phyloP scores from a whole-genome alignment of 768 basidiomycete genomes.

The Pleurotus tuoliensis region DNA sequence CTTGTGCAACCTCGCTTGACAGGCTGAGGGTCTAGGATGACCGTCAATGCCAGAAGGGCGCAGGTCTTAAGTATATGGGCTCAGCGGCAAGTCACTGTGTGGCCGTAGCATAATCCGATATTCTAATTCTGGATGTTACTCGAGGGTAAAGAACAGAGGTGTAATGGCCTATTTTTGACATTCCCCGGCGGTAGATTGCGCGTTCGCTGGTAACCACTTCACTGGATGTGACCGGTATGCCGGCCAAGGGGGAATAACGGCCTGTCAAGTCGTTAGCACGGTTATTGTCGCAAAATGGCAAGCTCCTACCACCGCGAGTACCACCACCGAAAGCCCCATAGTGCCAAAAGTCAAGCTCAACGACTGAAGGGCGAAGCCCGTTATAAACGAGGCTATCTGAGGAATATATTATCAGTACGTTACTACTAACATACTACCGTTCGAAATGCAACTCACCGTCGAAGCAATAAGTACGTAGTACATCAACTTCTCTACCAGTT shows the following conservation, averaged over 20 bases:
- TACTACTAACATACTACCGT: background rate
- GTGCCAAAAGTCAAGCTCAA: constrained; percentile 48
- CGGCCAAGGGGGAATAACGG: constrained; percentile 68
- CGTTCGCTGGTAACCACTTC: too few relatives aligned
- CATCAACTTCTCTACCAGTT: constrained; percentile 5
- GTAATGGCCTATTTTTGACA: too few relatives aligned
- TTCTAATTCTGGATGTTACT: too few relatives aligned
- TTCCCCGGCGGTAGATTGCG: too few relatives aligned
- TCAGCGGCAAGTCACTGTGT: too few relatives aligned
- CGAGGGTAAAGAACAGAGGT: too few relatives aligned
- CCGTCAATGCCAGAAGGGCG: too few relatives aligned
- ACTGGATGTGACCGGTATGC: constrained; percentile 38
- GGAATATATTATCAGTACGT: background rate
- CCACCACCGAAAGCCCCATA: constrained; percentile 35
- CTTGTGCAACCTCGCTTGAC: too few relatives aligned
- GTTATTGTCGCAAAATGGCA: background rate
- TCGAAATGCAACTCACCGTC: constrained; percentile 6
- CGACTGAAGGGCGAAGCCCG: constrained; percentile 56
- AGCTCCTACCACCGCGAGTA: constrained; percentile 39
- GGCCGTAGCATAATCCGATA: too few relatives aligned
- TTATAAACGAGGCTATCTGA: constrained; percentile 52
- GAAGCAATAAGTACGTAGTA: constrained; percentile 1
- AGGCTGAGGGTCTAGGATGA: too few relatives aligned
- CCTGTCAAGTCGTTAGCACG: constrained; percentile 28
- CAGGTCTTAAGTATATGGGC: too few relatives aligned